phyloP scores from a whole-genome alignment of 306 rosid genomes.

The Vigna mungo region DNA sequence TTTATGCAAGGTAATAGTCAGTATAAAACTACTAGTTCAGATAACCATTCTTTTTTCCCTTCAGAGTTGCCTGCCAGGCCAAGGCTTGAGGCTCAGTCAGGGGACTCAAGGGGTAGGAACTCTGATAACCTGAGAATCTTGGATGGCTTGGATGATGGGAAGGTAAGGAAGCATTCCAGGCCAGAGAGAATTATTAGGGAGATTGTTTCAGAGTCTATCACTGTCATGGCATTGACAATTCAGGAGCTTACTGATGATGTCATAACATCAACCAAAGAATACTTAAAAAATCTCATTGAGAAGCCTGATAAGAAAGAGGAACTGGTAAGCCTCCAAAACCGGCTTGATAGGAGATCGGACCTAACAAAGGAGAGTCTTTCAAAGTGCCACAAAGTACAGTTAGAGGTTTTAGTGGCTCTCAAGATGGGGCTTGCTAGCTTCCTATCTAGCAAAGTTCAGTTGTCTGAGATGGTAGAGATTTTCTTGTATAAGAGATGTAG shows the following conservation, averaged over 20 bases:
- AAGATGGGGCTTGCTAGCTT: slow-evolving; percentile 83
- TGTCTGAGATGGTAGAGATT: slow-evolving; percentile 80
- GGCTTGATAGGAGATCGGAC: slow-evolving; percentile 82
- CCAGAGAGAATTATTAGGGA: slow-evolving; percentile 78
- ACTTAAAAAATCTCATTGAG: slow-evolving; percentile 74
- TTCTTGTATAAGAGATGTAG: slow-evolving; percentile 82
- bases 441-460: slow-evolving; percentile 60
- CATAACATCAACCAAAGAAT: slow-evolving; percentile 59
- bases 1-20: slow-evolving; percentile 76
- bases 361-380: slow-evolving; percentile 78
- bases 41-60: slow-evolving; percentile 84
- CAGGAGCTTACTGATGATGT: slow-evolving; percentile 82
- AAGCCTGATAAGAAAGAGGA: slow-evolving; percentile 80
- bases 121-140: slow-evolving; percentile 72
- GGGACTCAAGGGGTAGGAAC: slow-evolving; percentile 84
- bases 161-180: slow-evolving; percentile 58
- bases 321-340: slow-evolving; percentile 65
- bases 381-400: slow-evolving; percentile 73
- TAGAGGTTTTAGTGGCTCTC: slow-evolving; percentile 76
- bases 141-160: slow-evolving; percentile 72
- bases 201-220: slow-evolving; percentile 67
- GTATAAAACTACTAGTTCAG: slow-evolving; percentile 77
- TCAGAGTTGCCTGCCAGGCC: slow-evolving; percentile 92
- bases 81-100: slow-evolving; percentile 69
- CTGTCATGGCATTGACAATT: slow-evolving; percentile 60